phyloP scores from a whole-genome alignment of 306 rosid species.

The Carpinus fangiana region DNA sequence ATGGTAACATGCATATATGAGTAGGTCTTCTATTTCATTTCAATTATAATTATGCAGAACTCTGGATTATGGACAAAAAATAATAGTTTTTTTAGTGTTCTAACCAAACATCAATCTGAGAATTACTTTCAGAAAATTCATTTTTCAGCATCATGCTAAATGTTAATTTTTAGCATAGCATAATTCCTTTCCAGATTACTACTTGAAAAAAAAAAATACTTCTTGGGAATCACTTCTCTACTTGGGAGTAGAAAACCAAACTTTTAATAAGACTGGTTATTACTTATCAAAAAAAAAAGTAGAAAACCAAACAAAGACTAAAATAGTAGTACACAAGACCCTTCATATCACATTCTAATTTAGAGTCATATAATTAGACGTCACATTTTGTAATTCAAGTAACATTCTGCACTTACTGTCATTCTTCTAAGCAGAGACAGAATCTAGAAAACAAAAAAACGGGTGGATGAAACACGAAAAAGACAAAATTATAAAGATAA shows the following conservation, averaged over 20 bases:
- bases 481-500: constrained; percentile 11
- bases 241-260: not conserved
- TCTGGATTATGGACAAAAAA: too few relatives aligned
- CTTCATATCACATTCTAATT: not conserved
- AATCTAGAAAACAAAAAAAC: constrained; percentile 16
- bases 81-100: too few relatives aligned
- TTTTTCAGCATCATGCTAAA: too few relatives aligned
- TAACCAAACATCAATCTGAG: too few relatives aligned
- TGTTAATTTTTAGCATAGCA: not conserved
- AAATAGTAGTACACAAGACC: not conserved
- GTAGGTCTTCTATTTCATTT: too few relatives aligned
- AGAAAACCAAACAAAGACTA: not conserved
- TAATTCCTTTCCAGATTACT: not conserved
- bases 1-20: too few relatives aligned
- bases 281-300: too few relatives aligned
- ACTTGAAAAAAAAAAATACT: not conserved
- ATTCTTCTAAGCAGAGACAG: constrained; percentile 22
- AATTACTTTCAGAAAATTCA: too few relatives aligned
- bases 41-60: too few relatives aligned
- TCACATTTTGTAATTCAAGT: not conserved
- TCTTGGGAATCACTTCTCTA: not conserved
- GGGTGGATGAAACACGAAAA: constrained; percentile 14
- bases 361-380: not conserved
- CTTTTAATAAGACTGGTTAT: too few relatives aligned
- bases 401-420: constrained; percentile 25